Evolutionary conservation across 768 basidiomycete species (phyloP).

Genomic region (Coprinopsis sp.): DNA sequence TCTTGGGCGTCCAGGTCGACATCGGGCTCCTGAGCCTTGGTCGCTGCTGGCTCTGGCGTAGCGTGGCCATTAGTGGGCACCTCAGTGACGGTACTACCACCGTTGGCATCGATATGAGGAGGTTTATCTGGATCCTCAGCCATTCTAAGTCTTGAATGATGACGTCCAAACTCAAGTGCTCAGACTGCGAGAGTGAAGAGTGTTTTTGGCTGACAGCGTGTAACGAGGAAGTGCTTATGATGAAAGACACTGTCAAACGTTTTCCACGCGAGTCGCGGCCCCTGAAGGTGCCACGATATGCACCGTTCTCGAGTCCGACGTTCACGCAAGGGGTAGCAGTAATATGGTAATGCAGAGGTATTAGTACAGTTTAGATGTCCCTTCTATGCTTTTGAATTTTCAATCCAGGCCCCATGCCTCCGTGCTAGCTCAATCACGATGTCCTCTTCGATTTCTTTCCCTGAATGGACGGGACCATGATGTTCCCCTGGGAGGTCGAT

Average conservation of each 20-base stretch:
- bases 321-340: no score
- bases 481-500: conserved; percentile 41
- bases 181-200: no score
- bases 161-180: no score
- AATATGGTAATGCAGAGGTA: no score
- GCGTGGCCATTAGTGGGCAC: conserved; percentile 5
- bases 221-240: no score
- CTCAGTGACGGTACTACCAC: not conserved
- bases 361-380: no score
- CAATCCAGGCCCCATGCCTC: conserved; percentile 72
- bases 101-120: not conserved
- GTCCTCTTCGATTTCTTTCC: conserved; percentile 89
- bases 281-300: no score
- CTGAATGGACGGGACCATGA: conserved; percentile 28
- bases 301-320: no score
- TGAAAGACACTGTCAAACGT: no score
- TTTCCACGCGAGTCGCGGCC: no score
- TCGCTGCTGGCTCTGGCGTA: not conserved
- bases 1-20: conserved; percentile 66
- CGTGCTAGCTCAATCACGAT: conserved; percentile 74
- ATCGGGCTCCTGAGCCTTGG: conserved; percentile 18
- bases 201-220: no score
- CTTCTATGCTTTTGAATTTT: not conserved
- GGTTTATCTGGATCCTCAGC: conserved; percentile 7
- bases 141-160: conserved; percentile 6